Conservation (phyloP, 2,329 filamentous ascomycete species). For the Pyrenophora teres region DNA sequence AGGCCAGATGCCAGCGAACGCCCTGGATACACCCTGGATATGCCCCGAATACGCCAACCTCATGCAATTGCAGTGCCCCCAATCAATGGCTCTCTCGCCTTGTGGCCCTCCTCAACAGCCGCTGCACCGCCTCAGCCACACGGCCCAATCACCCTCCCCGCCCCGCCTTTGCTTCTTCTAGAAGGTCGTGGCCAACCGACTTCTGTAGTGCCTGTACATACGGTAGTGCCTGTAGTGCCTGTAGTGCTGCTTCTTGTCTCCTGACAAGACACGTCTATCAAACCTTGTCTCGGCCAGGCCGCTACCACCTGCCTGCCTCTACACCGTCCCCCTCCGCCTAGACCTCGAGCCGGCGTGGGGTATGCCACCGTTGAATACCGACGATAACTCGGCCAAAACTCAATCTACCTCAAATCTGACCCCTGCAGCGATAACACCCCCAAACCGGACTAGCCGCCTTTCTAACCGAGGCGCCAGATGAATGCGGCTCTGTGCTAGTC, state of each 20-base stretch:
- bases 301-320: slow-evolving; percentile 29
- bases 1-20: slow-evolving; percentile 22
- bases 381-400: neutral
- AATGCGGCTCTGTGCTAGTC: slow-evolving; percentile 39
- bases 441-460: neutral
- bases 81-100: neutral
- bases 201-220: no score
- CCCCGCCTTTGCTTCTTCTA: slow-evolving; percentile 23
- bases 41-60: neutral
- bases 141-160: slow-evolving; percentile 17
- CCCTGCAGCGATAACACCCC: slow-evolving; percentile 4
- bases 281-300: slow-evolving; percentile 28
- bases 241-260: neutral
- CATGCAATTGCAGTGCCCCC: neutral
- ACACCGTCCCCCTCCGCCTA: slow-evolving; percentile 15
- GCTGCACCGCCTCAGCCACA: slow-evolving; percentile 37
- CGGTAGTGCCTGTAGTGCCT: no score
- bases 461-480: slow-evolving; percentile 30
- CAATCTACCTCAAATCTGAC: slow-evolving; percentile 17
- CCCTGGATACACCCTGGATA: no score
- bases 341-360: slow-evolving; percentile 2
- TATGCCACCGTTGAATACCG: neutral
- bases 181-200: slow-evolving; percentile 23
- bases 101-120: slow-evolving; percentile 27
- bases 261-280: slow-evolving; percentile 8